These are phyloP conservation scores for Mycosarcoma mackinlayi DNA, from an alignment of 1,284 basidiomycete genomes.

Conservation along the genomic window DNA sequence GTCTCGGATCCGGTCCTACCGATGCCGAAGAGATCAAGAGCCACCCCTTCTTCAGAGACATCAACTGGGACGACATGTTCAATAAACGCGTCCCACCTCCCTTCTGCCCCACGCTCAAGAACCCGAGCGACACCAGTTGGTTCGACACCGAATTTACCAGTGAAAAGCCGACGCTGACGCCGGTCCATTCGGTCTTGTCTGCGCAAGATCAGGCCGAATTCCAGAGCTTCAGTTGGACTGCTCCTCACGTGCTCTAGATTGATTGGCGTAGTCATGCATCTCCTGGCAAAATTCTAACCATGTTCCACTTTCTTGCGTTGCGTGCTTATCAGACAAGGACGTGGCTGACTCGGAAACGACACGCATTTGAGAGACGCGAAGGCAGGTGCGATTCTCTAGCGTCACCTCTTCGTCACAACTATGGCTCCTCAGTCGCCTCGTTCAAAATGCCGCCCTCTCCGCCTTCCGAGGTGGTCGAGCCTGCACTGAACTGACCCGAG, in stretches of 20 bases:
- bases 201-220: slow-evolving; percentile 82
- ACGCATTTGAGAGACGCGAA: too few species aligned
- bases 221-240: slow-evolving; percentile 59
- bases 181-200: slow-evolving; percentile 94
- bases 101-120: slow-evolving; percentile 91
- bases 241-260: slow-evolving; percentile 24
- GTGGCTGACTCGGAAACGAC: too few species aligned
- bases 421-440: too few species aligned
- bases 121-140: slow-evolving; percentile 74
- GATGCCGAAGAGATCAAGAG: slow-evolving; percentile 98
- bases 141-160: slow-evolving; percentile 97
- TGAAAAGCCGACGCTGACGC: slow-evolving; percentile 96
- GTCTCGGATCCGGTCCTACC: slow-evolving; percentile 90
- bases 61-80: slow-evolving; percentile 93
- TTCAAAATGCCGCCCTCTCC: too few species aligned
- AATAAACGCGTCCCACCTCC: slow-evolving; percentile 96
- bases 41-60: slow-evolving; percentile 98
- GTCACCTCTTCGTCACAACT: too few species aligned
- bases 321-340: too few species aligned
- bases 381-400: too few species aligned
- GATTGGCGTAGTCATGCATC: too few species aligned
- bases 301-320: too few species aligned
- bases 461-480: not conserved
- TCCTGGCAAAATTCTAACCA: too few species aligned
- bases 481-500: slow-evolving; percentile 11